These are phyloP conservation scores for Pseudocercospora fuligena DNA, from an alignment of 2,329 filamentous ascomycete genomes.

Conservation along the genomic window DNA sequence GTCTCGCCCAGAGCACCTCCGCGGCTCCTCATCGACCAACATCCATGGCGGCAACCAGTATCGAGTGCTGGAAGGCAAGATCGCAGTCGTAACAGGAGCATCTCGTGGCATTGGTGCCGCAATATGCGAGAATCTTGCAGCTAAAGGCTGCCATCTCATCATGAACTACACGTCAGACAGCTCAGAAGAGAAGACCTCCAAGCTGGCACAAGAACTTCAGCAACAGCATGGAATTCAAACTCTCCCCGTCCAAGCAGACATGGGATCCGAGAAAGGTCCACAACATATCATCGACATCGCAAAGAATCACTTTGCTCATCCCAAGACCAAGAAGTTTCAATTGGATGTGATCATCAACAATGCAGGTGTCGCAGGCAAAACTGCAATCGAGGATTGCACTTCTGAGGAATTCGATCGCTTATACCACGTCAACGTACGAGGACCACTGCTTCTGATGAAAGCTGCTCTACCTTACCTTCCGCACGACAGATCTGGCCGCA, in stretches of 20 bases:
- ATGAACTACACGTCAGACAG: slow-evolving; percentile 73
- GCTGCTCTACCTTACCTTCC: slow-evolving; percentile 73
- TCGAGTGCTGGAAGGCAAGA: slow-evolving; percentile 66
- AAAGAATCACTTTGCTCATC: slow-evolving; percentile 62
- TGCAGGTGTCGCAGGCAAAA: slow-evolving; percentile 72
- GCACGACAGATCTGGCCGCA: slow-evolving; percentile 67
- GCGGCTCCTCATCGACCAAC: slow-evolving; percentile 26
- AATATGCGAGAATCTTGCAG: slow-evolving; percentile 71
- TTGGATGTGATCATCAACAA: slow-evolving; percentile 85
- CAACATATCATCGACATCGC: slow-evolving; percentile 63
- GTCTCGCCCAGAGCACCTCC: slow-evolving; percentile 28
- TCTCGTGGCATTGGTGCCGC: slow-evolving; percentile 78
- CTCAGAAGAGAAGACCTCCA: slow-evolving; percentile 57
- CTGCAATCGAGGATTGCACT: slow-evolving; percentile 65
- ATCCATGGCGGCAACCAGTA: slow-evolving; percentile 13
- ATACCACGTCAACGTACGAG: slow-evolving; percentile 81
- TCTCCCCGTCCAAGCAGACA: slow-evolving; percentile 71
- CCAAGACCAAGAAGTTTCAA: slow-evolving; percentile 62
- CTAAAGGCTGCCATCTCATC: slow-evolving; percentile 71
- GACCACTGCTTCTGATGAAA: slow-evolving; percentile 77
- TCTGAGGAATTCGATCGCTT: slow-evolving; percentile 70
- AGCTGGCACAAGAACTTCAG: slow-evolving; percentile 61
- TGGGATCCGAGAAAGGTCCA: slow-evolving; percentile 66
- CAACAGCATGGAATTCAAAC: slow-evolving; percentile 64
- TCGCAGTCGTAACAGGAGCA: slow-evolving; percentile 78